phyloP scores from a whole-genome alignment of 805 yeast genomes.

The Cyberlindnera maritima region DNA sequence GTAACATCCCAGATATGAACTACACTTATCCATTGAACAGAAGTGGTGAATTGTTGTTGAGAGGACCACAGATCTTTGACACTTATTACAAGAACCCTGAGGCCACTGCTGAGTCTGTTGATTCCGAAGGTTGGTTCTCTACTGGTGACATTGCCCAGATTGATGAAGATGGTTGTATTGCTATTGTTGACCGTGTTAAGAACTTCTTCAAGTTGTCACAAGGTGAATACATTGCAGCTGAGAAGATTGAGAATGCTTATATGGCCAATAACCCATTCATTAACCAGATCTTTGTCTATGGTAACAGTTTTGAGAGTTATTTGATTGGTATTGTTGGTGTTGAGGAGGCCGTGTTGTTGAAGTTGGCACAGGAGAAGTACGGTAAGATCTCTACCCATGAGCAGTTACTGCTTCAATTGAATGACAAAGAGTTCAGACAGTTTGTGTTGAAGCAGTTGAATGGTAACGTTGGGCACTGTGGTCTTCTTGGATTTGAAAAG shows the following conservation, averaged over 20 bases:
- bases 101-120: slow-evolving; percentile 52
- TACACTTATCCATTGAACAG: slow-evolving; percentile 42
- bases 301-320: slow-evolving; percentile 54
- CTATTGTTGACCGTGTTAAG: slow-evolving; percentile 71
- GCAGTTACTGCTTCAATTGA: slow-evolving; percentile 20
- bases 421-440: slow-evolving; percentile 34
- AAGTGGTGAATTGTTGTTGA: slow-evolving; percentile 58
- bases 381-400: slow-evolving; percentile 22
- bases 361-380: slow-evolving; percentile 12
- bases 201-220: slow-evolving; percentile 71
- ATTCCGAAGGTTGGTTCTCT: slow-evolving; percentile 59
- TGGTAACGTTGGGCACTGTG: slow-evolving; percentile 30
- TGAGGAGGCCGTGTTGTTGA: slow-evolving; percentile 40
- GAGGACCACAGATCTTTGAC: slow-evolving; percentile 62
- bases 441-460: slow-evolving; percentile 39
- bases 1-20: slow-evolving; percentile 64
- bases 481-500: slow-evolving; percentile 49
- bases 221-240: slow-evolving; percentile 74
- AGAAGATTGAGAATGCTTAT: slow-evolving; percentile 66
- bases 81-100: slow-evolving; percentile 55
- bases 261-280: slow-evolving; percentile 49
- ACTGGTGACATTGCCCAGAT: slow-evolving; percentile 66
- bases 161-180: slow-evolving; percentile 50
- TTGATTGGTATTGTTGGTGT: slow-evolving; percentile 64
- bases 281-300: slow-evolving; percentile 58